Evolutionary conservation across 2,329 filamentous ascomycete genomes (phyloP).

Genomic region (Whalleya microplaca): DNA sequence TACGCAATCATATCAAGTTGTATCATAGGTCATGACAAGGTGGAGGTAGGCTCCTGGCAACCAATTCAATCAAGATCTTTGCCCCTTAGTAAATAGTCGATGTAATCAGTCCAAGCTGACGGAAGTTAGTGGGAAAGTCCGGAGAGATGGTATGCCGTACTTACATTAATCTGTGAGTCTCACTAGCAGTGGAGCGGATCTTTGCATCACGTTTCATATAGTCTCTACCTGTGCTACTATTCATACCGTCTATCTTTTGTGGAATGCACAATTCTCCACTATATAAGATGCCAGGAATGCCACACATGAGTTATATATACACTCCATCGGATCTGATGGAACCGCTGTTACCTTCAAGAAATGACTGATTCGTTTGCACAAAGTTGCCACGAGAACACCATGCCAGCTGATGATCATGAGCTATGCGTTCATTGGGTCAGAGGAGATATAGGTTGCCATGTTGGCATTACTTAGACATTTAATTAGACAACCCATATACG

Average conservation of each 20-base stretch:
- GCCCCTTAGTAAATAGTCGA: background rate
- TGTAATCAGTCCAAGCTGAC: background rate
- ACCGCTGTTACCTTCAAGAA: background rate
- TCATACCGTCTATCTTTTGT: background rate
- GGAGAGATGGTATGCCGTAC: background rate
- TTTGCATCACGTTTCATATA: too few relatives aligned
- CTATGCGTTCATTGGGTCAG: too few relatives aligned
- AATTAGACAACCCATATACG: too few relatives aligned
- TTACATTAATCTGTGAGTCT: too few relatives aligned
- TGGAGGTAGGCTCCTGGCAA: background rate
- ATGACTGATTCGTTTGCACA: background rate
- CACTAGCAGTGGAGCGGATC: too few relatives aligned
- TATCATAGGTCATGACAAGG: slow-evolving; percentile 8
- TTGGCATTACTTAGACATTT: too few relatives aligned
- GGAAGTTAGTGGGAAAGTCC: background rate
- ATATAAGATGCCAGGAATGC: background rate
- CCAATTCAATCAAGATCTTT: background rate
- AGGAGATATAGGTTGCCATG: too few relatives aligned
- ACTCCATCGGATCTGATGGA: background rate
- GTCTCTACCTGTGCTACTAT: too few relatives aligned
- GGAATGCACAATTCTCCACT: background rate
- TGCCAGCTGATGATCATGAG: too few relatives aligned
- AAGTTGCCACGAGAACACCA: too few relatives aligned
- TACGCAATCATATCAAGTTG: slow-evolving; percentile 5
- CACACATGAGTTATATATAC: background rate